Base-by-base conservation (phyloP, 768 basidiomycete species). In the Tremella fuciformis region DNA sequence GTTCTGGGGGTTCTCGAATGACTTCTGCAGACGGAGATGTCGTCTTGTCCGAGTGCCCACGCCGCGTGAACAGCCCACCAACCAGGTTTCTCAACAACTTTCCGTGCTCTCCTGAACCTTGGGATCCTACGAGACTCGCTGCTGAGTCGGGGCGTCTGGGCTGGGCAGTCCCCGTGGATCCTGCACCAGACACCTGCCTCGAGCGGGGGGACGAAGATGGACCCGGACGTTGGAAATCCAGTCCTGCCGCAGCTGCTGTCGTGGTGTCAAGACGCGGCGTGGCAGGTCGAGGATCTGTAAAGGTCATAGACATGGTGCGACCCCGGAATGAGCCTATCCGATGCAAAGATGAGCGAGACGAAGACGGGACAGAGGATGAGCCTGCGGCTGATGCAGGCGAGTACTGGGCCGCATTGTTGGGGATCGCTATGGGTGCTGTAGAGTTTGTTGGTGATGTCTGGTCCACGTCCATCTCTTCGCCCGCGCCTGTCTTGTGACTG, bases 311-410 rank as follows among this genome's bases (percentile, higher is more conserved):
- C 19, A 52, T 42, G 16, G 54, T 47, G 18, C 66, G 50, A 19
- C 60, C 50, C 6, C 58, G 25, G 15, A 13, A 21, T 8, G 61
- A 26, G 9, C 34, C 53, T 19, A 34, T 50, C 53, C 56, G 21
- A 13, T 59, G 60, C 11, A 69, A 25, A 2, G 67, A 69, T 6
- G 67, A 69, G n/a, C 63, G 42, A 2, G 65, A 61, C 3, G 70
- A 71, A 13, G 70, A 68, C 16, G 67, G 67, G 4, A 67, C 59
- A n/a, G 60, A 64, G 8, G 70, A 69, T 11, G 64, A 62, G 7
- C 58, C 60, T 7, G 64, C 59, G 1, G 42, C 40, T 13, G 67
- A 69, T 22, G 40, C 41, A 19, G 65, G 58, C 2, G 62, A 58
- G 41, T 24, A 25, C 25, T 18, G 22, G 1, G 41, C 19, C 6